Base-by-base conservation (phyloP, 371 early-diverging fungal genomes). In the Haplosporangium sp. region DNA sequence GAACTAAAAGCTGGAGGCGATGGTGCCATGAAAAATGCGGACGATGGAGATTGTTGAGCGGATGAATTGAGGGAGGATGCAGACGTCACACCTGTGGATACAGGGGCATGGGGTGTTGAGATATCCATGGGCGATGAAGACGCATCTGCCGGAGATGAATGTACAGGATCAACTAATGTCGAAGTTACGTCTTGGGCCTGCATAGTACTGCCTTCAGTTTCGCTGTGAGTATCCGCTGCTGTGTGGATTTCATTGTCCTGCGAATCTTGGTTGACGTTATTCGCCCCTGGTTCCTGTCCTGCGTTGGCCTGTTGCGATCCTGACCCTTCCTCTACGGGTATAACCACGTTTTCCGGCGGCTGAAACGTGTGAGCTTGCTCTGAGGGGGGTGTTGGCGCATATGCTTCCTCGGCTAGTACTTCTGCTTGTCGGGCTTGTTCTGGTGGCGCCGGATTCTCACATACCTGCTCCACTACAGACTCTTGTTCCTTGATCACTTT, bases 331-430 rank as follows among this genome's bases (percentile, higher is more conserved):
- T 59, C 54, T 20, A 37, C 14, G 13, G 64, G 52, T 41, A 55
- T 57, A 47, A 45, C n/a, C 20, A 18, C 45, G 18, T 37, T 57
- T 18, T 63, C 46, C 5, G 65, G 70, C 16, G 71, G 70, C 45
- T 76, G 76, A 23, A 76, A 76, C 5, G 76, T 76, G 42, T 76
- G 76, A 5, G 76, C 76, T 43, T 66, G 67, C n/a, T 67, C 76
- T 18, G 76, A 76, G 0, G 76, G 76, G 23, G 76, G 76, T 42
- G 76, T 76, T 4, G 76, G 67, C 46, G 76, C 76, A 38, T 62
- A 70, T 2, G 53, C 66, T 11, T 76, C 76, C 36, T 66, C 67
- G 9, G 63, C 52, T 11, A 62, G 16, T 36, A 52, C 36, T 16
- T 65, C 66, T 0, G 55, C 36, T 10, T 18, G 51, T 7, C 48